Percentiles rank a stretch among this genome's conserved stretches.
phyloP scores from a whole-genome alignment of 345 rosid species.

The Brassica rapa region DNA sequence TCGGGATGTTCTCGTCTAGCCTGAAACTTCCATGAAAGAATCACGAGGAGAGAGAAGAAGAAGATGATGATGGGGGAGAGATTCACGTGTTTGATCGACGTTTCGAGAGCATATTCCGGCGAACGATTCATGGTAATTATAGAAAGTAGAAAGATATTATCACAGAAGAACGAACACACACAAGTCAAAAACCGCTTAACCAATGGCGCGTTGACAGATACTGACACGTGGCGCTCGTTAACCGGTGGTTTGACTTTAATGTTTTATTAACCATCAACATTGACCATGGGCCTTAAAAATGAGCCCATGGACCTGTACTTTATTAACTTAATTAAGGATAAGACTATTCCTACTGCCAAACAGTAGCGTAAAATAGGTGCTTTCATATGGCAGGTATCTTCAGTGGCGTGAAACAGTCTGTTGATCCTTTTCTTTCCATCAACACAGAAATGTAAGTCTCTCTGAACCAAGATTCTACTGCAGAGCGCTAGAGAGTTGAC shows the following conservation, averaged over 20 bases:
- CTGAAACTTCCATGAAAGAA: slow-evolving; percentile 19
- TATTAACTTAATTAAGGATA: too few species aligned
- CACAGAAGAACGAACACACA: not conserved
- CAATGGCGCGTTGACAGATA: not conserved
- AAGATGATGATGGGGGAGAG: not conserved
- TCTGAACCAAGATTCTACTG: not conserved
- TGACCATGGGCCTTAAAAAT: not conserved
- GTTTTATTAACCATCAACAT: not conserved
- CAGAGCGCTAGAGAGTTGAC: slow-evolving; percentile 12
- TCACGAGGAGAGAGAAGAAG: slow-evolving; percentile 1
- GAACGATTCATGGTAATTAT: slow-evolving; percentile 11
- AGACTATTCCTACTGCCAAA: too few species aligned
- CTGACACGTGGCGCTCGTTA: slow-evolving; percentile 8
- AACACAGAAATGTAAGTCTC: not conserved
- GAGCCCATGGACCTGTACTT: not conserved
- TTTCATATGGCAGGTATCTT: slow-evolving; percentile 25
- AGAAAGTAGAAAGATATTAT: not conserved
- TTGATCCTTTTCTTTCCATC: not conserved
- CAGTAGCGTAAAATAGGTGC: not conserved
- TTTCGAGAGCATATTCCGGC: slow-evolving; percentile 29
- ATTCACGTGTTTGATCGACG: slow-evolving; percentile 23
- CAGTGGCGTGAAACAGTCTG: not conserved
- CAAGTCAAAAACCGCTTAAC: not conserved
- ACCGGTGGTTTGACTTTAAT: not conserved
- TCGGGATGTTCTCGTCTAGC: not conserved